Conservation (phyloP, 2,329 filamentous ascomycete genomes). For the Curvularia spicifera region DNA sequence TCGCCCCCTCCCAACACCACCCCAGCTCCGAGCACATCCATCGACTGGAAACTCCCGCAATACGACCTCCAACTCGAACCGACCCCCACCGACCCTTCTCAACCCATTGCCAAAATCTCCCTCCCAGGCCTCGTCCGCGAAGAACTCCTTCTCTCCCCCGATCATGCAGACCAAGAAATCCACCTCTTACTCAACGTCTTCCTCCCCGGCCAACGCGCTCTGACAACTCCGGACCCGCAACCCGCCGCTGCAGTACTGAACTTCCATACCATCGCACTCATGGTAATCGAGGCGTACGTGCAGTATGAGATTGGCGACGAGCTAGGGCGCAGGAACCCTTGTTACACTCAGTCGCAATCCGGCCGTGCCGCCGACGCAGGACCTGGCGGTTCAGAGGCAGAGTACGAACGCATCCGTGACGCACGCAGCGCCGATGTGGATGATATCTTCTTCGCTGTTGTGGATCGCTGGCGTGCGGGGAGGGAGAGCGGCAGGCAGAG, state of each 20-base stretch:
- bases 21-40: neutral
- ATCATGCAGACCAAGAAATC: constrained; percentile 34
- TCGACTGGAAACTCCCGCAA: constrained; percentile 29
- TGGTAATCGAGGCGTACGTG: constrained; percentile 39
- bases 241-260: constrained; percentile 38
- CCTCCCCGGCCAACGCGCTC: constrained; percentile 33
- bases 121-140: constrained; percentile 48
- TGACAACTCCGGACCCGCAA: constrained; percentile 24
- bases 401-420: constrained; percentile 13
- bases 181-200: constrained; percentile 39
- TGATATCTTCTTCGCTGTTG: constrained; percentile 43
- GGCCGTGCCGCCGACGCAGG: neutral
- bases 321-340: constrained; percentile 2
- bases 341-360: neutral
- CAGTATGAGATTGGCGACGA: constrained; percentile 38
- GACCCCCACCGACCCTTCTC: constrained; percentile 11
- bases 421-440: constrained; percentile 29
- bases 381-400: neutral
- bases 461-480: constrained; percentile 44
- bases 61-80: constrained; percentile 27
- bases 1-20: neutral
- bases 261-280: constrained; percentile 43
- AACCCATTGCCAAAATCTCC: constrained; percentile 41
- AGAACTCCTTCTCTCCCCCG: constrained; percentile 35
- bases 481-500: constrained; percentile 23